Percentiles rank a stretch among this genome's conserved stretches.
Evolutionary conservation across 2,329 filamentous ascomycete species (phyloP).

Genomic region (Diaporthe sp.): DNA sequence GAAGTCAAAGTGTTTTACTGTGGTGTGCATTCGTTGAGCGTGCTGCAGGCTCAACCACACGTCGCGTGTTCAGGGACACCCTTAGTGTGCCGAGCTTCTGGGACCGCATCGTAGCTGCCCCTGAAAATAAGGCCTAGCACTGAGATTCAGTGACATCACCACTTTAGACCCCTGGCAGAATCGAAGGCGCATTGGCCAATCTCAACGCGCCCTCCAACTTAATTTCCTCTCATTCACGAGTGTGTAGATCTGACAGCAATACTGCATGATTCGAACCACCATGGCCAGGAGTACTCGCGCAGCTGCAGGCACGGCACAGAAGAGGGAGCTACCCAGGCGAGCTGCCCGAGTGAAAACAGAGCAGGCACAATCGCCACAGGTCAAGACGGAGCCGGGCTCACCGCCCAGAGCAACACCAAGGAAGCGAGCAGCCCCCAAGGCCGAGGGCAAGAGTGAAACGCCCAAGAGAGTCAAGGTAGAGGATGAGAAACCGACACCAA

Average conservation of each 20-base stretch:
- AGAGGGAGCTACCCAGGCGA: constrained; percentile 29
- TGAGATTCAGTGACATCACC: constrained; percentile 37
- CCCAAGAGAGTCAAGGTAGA: constrained; percentile 35
- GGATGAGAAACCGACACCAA: constrained; percentile 9
- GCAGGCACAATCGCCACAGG: neutral
- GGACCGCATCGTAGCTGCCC: constrained; percentile 9
- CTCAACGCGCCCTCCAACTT: neutral
- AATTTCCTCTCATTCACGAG: neutral
- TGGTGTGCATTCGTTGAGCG: too few species aligned
- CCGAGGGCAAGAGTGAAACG: constrained; percentile 1
- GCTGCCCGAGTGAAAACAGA: constrained; percentile 36
- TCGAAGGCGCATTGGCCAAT: neutral
- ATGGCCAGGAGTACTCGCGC: constrained; percentile 36
- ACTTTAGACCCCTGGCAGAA: constrained; percentile 22
- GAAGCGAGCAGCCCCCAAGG: constrained; percentile 36
- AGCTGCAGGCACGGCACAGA: constrained; percentile 32
- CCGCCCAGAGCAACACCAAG: constrained; percentile 3
- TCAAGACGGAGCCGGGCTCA: constrained; percentile 23
- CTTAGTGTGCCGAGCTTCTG: constrained; percentile 13
- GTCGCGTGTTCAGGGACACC: neutral
- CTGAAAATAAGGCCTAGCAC: constrained; percentile 17
- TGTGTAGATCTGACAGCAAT: neutral
- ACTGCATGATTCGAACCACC: constrained; percentile 32
- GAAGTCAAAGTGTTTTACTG: too few species aligned
- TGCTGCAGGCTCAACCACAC: too few species aligned